Base-by-base conservation (phyloP, 179 eudicot genomes). In the Spergularia azorica region DNA sequence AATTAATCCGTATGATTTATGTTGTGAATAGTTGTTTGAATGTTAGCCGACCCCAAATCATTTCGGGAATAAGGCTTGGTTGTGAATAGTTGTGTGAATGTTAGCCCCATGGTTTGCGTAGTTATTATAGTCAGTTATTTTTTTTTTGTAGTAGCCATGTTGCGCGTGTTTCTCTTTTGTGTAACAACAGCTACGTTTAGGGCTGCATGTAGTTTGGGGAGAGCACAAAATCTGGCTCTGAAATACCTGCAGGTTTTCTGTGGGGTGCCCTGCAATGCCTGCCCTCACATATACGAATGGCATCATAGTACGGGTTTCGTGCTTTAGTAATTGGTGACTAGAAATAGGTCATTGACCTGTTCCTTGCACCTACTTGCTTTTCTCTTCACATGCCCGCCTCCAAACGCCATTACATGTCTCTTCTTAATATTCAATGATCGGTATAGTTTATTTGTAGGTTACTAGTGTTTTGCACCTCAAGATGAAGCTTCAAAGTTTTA, bases 251-350 rank as follows among this genome's bases (percentile, higher is more conserved):
- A 81, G 87, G 87, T 84, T 60, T 75, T 81, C 83, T 79, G 66
- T 79, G 68, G 80, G 87, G 73, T 79, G 81, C 83, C 71, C 76
- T 38, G 75, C 17, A 69, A 56, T 67, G 84, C 80, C 67, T 63
- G 76, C 77, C 84, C 83, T 5, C 9, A 81, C 50, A 81, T 39
- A 4, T 67, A 78, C 10, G 18, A 68, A 51, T 84, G 82, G 84
- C 75, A 76, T 76, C 84, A 84, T 84, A 84, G 87, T 81, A 84
- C 84, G 73, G 83, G 72, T 67, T 80, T 75, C 4, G 84, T 84
- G 82, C 81, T 70, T 68, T 10, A 54, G 79, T 74, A 59, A 55
- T 59, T 58, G 70, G 79, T 56, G 72, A 32, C 73, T 69, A n/a
- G 54, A 56, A 62, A 32, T 58, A n/a, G 74, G 75, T 73, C 63